Evolutionary conservation across 2,329 filamentous ascomycete genomes (phyloP), one percentile per base, ranked within the genome.

Genomic region (Phaeosphaeriaceae sp.): DNA sequence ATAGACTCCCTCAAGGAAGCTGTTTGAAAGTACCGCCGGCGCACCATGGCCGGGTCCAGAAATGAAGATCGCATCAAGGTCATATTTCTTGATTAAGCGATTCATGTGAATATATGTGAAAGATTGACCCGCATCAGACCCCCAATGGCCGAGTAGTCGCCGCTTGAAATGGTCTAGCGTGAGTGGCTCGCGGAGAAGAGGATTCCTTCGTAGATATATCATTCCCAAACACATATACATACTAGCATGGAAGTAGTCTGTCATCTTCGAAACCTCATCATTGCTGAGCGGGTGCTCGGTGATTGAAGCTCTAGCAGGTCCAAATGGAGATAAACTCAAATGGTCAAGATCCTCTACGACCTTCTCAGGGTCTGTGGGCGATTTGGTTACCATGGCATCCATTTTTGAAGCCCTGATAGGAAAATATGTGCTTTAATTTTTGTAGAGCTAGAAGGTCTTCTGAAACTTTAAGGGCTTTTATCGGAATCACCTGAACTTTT

Each of bases 41-140:
- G 89, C 89, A 47, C 89, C 89, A 60, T 92, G 89, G 33, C 89
- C 89, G 0, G 89, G 89, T 5, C 89, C 89, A 2, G 87, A 90
- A 49, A 92, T 78, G 69, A 89, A 92, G 60, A 90, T 80, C 23
- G 83, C 81, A 64, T 92, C 81, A 41, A 92, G 76, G 56, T 89
- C 83, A 64, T 90, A 88, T 74, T 91, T 92, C 73, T 88, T 90
- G 79, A 92, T 90, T 50, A 92, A 76, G 28, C 88, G 86, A 73
- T 92, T 92, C 80, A 90, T 88, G 75, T 92, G 88, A 77, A 91
- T 89, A 72, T 86, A 92, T 28, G 87, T 89, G 74, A 92, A 92
- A 50, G 87, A 86, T 72, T 92, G 89, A 12, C 88, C 89, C n/a
- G 89, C 86, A 41, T 89, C 88, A 2, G 87, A 90, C 45, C 89